A percentile compares a stretch with the other conserved stretches of the same genome.
These are phyloP conservation scores for Oryza coarctata DNA, from an alignment of 176 grass and related monocot genomes.

Conservation along the genomic window DNA sequence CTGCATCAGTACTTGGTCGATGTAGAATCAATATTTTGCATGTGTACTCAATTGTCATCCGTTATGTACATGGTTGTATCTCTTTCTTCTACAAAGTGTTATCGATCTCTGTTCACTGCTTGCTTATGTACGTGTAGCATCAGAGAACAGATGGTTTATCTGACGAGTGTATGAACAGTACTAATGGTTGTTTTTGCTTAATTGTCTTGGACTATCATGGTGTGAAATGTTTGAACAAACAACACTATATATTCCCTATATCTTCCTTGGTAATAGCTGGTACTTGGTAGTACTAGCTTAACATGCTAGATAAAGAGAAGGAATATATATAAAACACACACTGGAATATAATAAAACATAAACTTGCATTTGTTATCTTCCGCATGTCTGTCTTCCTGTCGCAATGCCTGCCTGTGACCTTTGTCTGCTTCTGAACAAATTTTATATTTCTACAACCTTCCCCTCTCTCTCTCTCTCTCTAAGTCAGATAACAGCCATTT, in stretches of 20 bases:
- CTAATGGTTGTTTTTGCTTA: neutral
- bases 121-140: neutral
- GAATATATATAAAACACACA: no score
- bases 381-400: constrained; percentile 20
- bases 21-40: neutral
- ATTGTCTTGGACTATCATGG: neutral
- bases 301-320: neutral
- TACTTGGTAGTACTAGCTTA: neutral
- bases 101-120: neutral
- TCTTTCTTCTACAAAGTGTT: neutral
- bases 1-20: neutral
- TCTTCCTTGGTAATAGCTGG: neutral
- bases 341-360: neutral
- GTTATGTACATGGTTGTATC: neutral
- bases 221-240: neutral
- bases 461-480: no score
- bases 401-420: constrained; percentile 12
- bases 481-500: neutral
- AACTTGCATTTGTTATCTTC: neutral
- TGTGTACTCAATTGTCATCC: neutral
- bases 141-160: neutral
- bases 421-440: constrained; percentile 2
- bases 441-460: neutral
- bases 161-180: neutral
- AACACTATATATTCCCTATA: neutral